Conservation (phyloP, 2,329 filamentous ascomycete species). For the Penicillium sclerotiorum region DNA sequence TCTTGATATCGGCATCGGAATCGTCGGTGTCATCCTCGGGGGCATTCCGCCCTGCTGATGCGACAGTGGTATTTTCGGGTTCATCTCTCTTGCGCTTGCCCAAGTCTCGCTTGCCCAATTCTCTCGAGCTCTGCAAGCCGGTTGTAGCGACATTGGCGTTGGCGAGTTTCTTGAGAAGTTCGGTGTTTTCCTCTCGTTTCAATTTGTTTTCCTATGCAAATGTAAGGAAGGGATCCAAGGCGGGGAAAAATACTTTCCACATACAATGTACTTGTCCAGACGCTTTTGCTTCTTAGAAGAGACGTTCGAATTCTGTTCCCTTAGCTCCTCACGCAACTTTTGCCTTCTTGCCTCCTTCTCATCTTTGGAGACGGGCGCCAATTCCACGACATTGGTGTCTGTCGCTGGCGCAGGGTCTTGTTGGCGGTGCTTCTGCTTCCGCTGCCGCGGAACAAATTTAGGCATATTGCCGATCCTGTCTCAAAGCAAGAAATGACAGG, state of each 20-base stretch:
- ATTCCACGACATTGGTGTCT: slow-evolving; percentile 49
- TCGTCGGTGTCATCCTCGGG: slow-evolving; percentile 39
- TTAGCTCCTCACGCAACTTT: slow-evolving; percentile 57
- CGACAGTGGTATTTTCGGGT: slow-evolving; percentile 36
- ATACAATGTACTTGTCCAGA: slow-evolving; percentile 68
- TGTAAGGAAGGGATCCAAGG: slow-evolving; percentile 16
- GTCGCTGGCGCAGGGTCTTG: slow-evolving; percentile 40
- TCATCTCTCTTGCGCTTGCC: slow-evolving; percentile 71
- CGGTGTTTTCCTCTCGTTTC: slow-evolving; percentile 87
- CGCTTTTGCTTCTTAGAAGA: slow-evolving; percentile 68
- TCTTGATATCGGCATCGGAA: slow-evolving; percentile 32
- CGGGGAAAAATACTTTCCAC: slow-evolving; percentile 19
- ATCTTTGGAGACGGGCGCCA: slow-evolving; percentile 50
- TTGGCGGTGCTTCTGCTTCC: slow-evolving; percentile 57
- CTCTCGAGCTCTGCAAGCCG: slow-evolving; percentile 74
- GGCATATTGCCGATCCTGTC: slow-evolving; percentile 36
- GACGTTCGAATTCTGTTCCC: slow-evolving; percentile 57
- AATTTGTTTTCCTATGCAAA: slow-evolving; percentile 76
- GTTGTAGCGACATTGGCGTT: slow-evolving; percentile 79
- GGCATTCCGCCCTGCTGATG: slow-evolving; percentile 30
- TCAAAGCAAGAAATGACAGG: slow-evolving; percentile 15
- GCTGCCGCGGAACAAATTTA: slow-evolving; percentile 58
- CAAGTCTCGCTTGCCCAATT: slow-evolving; percentile 72
- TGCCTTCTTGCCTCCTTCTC: slow-evolving; percentile 58
- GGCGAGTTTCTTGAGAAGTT: slow-evolving; percentile 80